Conservation (phyloP, 169 alveolate genomes). For the Cryptosporidium sp. region DNA sequence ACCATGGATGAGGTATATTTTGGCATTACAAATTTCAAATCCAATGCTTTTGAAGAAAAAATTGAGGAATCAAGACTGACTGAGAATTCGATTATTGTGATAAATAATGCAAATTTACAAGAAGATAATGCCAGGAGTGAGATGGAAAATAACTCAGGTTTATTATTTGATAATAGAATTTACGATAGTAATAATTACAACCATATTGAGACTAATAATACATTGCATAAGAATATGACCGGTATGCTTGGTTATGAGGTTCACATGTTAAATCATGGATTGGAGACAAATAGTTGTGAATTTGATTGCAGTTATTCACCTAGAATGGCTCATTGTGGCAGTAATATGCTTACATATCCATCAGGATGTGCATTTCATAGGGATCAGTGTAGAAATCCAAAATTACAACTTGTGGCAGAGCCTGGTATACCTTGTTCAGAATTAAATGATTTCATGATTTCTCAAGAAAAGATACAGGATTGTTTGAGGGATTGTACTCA, state of each 20-base stretch:
- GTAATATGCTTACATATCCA: slow-evolving; percentile 57
- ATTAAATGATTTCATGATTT: neutral
- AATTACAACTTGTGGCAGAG: slow-evolving; percentile 26
- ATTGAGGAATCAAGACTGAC: slow-evolving; percentile 42
- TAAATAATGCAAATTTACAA: slow-evolving; percentile 12
- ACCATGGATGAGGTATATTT: slow-evolving; percentile 64
- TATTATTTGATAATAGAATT: neutral
- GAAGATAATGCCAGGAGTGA: neutral
- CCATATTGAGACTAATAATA: neutral
- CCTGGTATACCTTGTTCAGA: slow-evolving; percentile 72
- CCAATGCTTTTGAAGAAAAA: neutral
- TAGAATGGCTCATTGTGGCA: slow-evolving; percentile 68
- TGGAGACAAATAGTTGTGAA: slow-evolving; percentile 40
- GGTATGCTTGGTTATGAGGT: slow-evolving; percentile 22
- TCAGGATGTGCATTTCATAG: slow-evolving; percentile 73
- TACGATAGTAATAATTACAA: neutral
- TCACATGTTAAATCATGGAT: slow-evolving; percentile 26
- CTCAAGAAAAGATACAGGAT: slow-evolving; percentile 48
- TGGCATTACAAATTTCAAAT: slow-evolving; percentile 35
- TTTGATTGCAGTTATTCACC: slow-evolving; percentile 70
- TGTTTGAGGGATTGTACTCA: slow-evolving; percentile 61
- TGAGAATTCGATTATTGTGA: neutral
- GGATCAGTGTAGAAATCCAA: slow-evolving; percentile 63
- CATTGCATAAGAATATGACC: slow-evolving; percentile 2
- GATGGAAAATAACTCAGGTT: neutral